Percentiles rank a stretch among this genome's conserved stretches.
phyloP scores from a whole-genome alignment of 148 eudicot species.

The Rhododendron griersonianum region DNA sequence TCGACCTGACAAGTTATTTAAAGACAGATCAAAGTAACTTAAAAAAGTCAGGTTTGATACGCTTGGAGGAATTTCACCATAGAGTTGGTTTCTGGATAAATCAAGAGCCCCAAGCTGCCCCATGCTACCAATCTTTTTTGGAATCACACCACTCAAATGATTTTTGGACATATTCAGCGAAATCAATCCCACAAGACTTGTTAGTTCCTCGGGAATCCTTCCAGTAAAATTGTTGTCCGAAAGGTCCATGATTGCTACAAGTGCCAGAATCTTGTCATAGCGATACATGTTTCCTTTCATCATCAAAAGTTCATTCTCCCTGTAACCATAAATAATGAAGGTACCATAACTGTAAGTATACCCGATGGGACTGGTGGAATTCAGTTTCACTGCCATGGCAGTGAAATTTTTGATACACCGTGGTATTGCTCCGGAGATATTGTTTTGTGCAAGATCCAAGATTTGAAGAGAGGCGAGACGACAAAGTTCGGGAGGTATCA shows the following conservation, averaged over 20 bases:
- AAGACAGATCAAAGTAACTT: neutral
- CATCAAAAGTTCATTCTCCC: neutral
- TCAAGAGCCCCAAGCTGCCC: neutral
- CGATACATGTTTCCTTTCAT: conserved; percentile 1
- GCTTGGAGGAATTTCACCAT: neutral
- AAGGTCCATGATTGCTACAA: conserved; percentile 19
- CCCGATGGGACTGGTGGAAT: neutral
- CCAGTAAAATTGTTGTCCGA: neutral
- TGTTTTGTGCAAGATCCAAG: conserved; percentile 11
- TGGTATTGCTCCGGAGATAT: neutral
- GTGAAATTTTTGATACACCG: conserved; percentile 6
- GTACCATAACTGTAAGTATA: neutral
- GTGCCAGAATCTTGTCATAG: conserved; percentile 6
- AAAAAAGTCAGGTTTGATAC: neutral
- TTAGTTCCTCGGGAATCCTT: neutral
- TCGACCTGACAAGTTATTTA: conserved; percentile 7
- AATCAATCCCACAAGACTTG: neutral
- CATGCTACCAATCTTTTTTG: neutral
- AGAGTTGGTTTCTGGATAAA: neutral
- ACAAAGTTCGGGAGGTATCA: conserved; percentile 1
- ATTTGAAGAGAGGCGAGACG: conserved; percentile 4
- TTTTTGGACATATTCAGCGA: neutral
- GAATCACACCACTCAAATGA: neutral
- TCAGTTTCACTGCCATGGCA: conserved; percentile 3
- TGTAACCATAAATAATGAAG: neutral